Percentiles rank a stretch among this genome's conserved stretches.
Conservation (phyloP, 768 basidiomycete species). For the Mycena capillaripes region DNA sequence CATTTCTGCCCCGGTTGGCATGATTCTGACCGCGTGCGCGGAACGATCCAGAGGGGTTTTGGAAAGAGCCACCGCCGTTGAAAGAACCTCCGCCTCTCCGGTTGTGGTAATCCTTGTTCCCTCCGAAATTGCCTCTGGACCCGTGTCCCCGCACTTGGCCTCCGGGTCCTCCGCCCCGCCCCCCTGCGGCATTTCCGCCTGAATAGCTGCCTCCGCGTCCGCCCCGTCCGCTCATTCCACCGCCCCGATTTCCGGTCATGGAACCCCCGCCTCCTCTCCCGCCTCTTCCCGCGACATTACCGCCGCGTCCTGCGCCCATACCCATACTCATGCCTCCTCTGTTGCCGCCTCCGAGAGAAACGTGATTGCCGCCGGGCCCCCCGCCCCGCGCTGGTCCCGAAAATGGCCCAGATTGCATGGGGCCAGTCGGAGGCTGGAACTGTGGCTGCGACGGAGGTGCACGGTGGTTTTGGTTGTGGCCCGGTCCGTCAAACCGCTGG, state of each 20-base stretch:
- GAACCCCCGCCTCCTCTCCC: conserved; percentile 61
- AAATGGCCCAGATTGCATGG: conserved; percentile 55
- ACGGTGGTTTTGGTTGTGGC: conserved; percentile 63
- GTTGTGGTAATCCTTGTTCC: conserved; percentile 72
- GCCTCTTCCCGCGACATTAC: conserved; percentile 58
- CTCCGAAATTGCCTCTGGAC: conserved; percentile 76
- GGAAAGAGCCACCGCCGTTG: conserved; percentile 55
- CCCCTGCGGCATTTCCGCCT: conserved; percentile 57
- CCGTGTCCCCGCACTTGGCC: conserved; percentile 72
- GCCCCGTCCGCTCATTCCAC: conserved; percentile 58
- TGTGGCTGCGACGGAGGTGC: conserved; percentile 72
- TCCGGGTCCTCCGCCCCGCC: conserved; percentile 59
- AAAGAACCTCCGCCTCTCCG: conserved; percentile 79
- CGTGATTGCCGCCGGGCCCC: conserved; percentile 54
- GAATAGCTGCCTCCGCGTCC: conserved; percentile 54
- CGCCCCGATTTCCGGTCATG: conserved; percentile 65
- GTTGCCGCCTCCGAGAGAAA: conserved; percentile 47
- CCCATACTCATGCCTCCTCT: conserved; percentile 35
- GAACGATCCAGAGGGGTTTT: conserved; percentile 62
- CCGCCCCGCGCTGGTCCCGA: conserved; percentile 54
- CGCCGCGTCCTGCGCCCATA: conserved; percentile 55
- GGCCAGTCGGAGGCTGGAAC: conserved; percentile 72
- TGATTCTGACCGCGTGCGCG: conserved; percentile 77
- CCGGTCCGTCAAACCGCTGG: conserved; percentile 88
- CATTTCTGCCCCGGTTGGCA: conserved; percentile 50